These are phyloP conservation scores for Saccharomycopsis vini DNA, from an alignment of 805 yeast species.

Conservation along the genomic window DNA sequence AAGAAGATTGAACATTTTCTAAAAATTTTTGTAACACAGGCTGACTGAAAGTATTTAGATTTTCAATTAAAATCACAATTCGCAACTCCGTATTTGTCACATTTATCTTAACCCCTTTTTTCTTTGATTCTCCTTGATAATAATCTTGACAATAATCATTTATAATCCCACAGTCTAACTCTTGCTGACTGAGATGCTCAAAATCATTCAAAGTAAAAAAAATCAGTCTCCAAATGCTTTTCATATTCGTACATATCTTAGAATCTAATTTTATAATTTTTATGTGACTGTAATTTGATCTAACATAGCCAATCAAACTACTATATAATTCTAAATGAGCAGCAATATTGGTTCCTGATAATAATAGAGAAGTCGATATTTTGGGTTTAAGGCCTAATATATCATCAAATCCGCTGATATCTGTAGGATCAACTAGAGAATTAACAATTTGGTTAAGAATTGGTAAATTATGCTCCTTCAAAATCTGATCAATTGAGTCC, in stretches of 20 bases:
- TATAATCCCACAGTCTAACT: constrained; percentile 11
- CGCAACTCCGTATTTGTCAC: constrained; percentile 5
- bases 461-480: constrained; percentile 8
- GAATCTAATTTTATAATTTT: constrained; percentile 10
- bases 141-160: constrained; percentile 4
- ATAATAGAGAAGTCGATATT: constrained; percentile 11
- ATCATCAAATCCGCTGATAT: constrained; percentile 38
- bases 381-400: too few species aligned
- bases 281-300: neutral
- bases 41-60: constrained; percentile 13
- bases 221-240: constrained; percentile 8
- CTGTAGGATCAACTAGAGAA: neutral
- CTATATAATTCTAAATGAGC: constrained; percentile 7
- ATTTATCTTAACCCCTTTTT: neutral
- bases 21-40: constrained; percentile 4
- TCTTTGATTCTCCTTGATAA: neutral
- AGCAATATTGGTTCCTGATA: constrained; percentile 15
- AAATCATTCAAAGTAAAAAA: constrained; percentile 1
- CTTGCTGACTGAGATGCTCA: neutral
- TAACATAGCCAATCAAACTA: neutral
- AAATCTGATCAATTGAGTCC: neutral
- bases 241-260: constrained; percentile 10
- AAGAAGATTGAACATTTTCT: constrained; percentile 7
- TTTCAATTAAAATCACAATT: constrained; percentile 13
- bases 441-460: constrained; percentile 5